These are phyloP conservation scores for Aspergillus phoenicis DNA, from an alignment of 2,329 filamentous ascomycete genomes.

Conservation along the genomic window DNA sequence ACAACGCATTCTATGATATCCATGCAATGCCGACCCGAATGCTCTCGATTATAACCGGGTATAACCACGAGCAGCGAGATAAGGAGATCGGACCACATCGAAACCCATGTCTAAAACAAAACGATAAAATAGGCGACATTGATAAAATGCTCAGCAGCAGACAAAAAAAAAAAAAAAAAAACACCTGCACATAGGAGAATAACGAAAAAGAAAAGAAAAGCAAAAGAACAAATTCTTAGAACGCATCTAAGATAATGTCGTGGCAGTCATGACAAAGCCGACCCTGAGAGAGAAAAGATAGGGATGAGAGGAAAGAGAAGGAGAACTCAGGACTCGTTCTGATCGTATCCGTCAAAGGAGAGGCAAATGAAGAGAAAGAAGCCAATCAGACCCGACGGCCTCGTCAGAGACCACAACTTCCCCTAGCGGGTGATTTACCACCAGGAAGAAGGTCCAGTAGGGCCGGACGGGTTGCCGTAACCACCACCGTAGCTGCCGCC, in stretches of 20 bases:
- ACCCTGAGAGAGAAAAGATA: conserved; percentile 31
- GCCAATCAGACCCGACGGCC: conserved; percentile 44
- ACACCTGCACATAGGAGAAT: conserved; percentile 29
- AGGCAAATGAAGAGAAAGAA: conserved; percentile 36
- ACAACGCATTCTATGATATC: conserved; percentile 58
- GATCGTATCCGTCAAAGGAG: conserved; percentile 43
- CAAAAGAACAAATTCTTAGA: conserved; percentile 20
- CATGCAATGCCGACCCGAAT: conserved; percentile 46
- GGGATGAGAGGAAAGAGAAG: conserved; percentile 20
- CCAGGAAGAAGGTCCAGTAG: conserved; percentile 55
- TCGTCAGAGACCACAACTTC: conserved; percentile 43
- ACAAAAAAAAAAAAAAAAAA: conserved; percentile 22
- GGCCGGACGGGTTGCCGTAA: conserved; percentile 46
- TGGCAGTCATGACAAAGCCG: conserved; percentile 51
- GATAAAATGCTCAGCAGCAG: conserved; percentile 27
- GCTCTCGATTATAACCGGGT: conserved; percentile 28
- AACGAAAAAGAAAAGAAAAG: conserved; percentile 23
- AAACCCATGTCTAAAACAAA: conserved; percentile 41
- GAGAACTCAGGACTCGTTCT: conserved; percentile 40
- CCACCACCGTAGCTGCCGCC: conserved; percentile 28
- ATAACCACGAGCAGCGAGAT: conserved; percentile 32
- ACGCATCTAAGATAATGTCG: conserved; percentile 42
- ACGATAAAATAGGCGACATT: conserved; percentile 30
- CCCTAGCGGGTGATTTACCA: conserved; percentile 46
- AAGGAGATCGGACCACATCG: conserved; percentile 42